A percentile compares a stretch with the other conserved stretches of the same genome.
phyloP scores from a whole-genome alignment of 2,329 filamentous ascomycete species.

The Ophiostoma himal-ulmi region DNA sequence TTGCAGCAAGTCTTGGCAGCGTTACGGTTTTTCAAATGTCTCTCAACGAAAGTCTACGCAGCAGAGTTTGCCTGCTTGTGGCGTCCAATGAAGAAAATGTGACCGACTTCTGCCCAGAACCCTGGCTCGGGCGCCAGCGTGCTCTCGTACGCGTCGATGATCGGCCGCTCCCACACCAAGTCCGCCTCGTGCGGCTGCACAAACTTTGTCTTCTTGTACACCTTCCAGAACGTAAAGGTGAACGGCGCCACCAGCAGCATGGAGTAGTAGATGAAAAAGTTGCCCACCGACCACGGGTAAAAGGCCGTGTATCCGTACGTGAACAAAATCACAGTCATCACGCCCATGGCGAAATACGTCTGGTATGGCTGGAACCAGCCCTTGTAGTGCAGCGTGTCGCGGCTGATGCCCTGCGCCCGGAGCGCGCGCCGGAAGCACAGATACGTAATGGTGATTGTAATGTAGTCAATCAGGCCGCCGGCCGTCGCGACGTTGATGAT shows the following conservation, averaged over 20 bases:
- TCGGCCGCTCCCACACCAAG: conserved; percentile 29
- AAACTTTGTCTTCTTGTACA: conserved; percentile 52
- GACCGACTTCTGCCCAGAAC: conserved; percentile 22
- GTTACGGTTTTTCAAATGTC: background rate
- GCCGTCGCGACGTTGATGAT: conserved; percentile 41
- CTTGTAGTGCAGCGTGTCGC: conserved; percentile 35
- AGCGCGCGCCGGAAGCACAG: conserved; percentile 37
- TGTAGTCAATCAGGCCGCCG: conserved; percentile 41
- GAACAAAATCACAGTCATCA: conserved; percentile 23
- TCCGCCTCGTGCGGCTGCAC: conserved; percentile 26
- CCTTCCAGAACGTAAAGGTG: conserved; percentile 57
- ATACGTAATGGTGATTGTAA: conserved; percentile 38
- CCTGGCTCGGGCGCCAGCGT: conserved; percentile 21
- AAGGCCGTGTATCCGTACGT: conserved; percentile 53
- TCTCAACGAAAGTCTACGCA: background rate
- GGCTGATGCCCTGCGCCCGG: conserved; percentile 35
- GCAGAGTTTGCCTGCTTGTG: background rate
- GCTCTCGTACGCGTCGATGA: conserved; percentile 37
- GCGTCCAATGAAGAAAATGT: conserved; percentile 8
- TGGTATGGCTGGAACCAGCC: conserved; percentile 38
- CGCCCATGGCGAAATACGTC: conserved; percentile 32
- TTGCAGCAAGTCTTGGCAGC: background rate
- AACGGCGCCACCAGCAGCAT: conserved; percentile 51
- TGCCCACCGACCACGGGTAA: conserved; percentile 41
- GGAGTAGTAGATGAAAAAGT: conserved; percentile 51